Evolutionary conservation across 2,329 filamentous ascomycete species (phyloP), one percentile per base, ranked within the genome.

Genomic region (Fusarium udum): DNA sequence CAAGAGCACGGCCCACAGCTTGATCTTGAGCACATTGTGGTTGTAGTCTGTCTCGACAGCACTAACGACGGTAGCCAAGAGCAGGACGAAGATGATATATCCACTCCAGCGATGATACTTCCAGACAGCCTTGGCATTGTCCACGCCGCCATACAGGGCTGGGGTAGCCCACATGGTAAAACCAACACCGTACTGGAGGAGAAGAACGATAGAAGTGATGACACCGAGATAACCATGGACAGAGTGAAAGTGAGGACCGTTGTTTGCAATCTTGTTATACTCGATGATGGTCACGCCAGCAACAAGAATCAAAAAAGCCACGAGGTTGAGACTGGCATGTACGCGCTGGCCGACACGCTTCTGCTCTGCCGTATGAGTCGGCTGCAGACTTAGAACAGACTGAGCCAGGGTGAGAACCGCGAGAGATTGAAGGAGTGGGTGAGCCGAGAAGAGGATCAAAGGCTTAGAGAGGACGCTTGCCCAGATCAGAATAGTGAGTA

Each of bases 21-120:
- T 90, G 69, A 98, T 90, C 71, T 90, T 85, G 64, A 96, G 82
- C 4, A 92, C 88, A 31, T 87, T 88, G 71, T 88, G 80, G 78
- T 92, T 94, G 82, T 92, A 98, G 39, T 88, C 86, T 4, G 95
- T 98, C 83, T 91, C 87, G 7, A 91, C 94, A 4, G 95, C 93
- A 31, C 92, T 91, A 55, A 88, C 85, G 43, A 97, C 88, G 0
- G 95, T 96, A 15, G 89, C 90, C 70, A 97, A 83, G 70, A 95
- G 86, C 76, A 97, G 78, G 57, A 92, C 78, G 61, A 95, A 83
- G 66, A 95, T 84, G 13, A 90, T 74, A 80, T 99, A 98, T 5
- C 95, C 96, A 28, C 87, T 88, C 61, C 88, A 83, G 36, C 95
- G 90, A 81, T 98, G 96, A 78, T 95, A 97, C 83, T 97, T 98